Percentiles rank a stretch among this genome's conserved stretches.
phyloP scores from a whole-genome alignment of 164 flowering plant genomes.

The Piper longum region DNA sequence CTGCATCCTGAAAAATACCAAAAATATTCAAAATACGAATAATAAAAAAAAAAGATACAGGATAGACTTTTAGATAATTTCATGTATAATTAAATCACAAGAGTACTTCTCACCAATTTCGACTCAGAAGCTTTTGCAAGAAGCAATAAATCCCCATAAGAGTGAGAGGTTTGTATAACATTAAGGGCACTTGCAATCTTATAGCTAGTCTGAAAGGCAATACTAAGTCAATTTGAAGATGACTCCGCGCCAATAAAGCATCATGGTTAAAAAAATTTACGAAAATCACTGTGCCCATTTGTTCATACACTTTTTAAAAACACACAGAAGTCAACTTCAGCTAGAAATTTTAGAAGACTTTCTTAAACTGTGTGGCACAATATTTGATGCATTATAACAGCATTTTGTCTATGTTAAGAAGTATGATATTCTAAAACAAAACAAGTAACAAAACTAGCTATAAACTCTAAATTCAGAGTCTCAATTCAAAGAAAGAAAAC shows the following conservation, averaged over 20 bases:
- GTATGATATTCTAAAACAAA: no score
- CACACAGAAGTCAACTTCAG: background rate
- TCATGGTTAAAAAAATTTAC: no score
- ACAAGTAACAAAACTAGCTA: no score
- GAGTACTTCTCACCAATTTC: conserved; percentile 34
- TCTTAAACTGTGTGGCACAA: background rate
- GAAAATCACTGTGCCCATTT: no score
- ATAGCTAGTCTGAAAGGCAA: conserved; percentile 47
- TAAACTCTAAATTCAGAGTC: no score
- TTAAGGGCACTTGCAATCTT: conserved; percentile 75
- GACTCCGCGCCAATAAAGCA: no score
- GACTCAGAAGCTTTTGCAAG: conserved; percentile 49
- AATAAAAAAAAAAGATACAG: background rate
- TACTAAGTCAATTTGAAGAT: background rate
- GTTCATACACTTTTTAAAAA: no score
- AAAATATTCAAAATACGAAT: background rate
- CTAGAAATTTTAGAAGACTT: background rate
- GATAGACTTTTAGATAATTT: background rate
- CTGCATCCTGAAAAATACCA: conserved; percentile 42
- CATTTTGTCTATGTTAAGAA: no score
- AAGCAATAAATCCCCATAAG: conserved; percentile 82
- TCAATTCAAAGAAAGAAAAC: no score
- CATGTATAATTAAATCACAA: no score
- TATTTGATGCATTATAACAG: background rate
- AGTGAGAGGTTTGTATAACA: conserved; percentile 75